Base-by-base conservation (phyloP, 2,329 filamentous ascomycete genomes). In the Claviceps sp. region DNA sequence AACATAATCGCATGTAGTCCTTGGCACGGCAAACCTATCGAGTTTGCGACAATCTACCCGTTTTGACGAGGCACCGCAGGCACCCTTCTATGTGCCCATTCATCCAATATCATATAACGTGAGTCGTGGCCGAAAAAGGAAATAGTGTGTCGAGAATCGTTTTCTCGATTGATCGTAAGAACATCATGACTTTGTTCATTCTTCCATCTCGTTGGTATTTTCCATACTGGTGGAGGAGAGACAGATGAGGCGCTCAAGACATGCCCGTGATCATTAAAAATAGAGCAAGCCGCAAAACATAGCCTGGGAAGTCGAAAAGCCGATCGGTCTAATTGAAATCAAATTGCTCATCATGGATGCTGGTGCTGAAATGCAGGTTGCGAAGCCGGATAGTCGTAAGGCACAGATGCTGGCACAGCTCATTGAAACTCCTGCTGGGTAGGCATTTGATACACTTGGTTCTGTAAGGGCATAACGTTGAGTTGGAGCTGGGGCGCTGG, bases 401-500 rank as follows among this genome's bases (percentile, higher is more conserved):
- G 18, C n/a, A 52, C 44, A 13, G 26, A n/a, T 37, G 11, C 37
- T 44, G 45, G 13, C 4, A 26, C 37, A 34, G 37, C 16, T 44
- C n/a, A 51, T 26, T 46, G 18, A 11, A 41, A 24, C 7, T 50
- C 49, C 14, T 46, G 51, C 14, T 50, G 51, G n/a, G 11, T 34
- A 6, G 49, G n/a, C 24, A 47, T 49, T 40, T 47, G 30, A 14
- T 45, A 48, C 42, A 52, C 44, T 13, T 54, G 47, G n/a, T 52
- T 48, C 16, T 50, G 50, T 13, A 46, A 47, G 43, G 47, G 42
- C 30, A 50, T 9, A 22, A 14, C 38, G 40, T 52, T 49, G 47
- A 52, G 48, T 46, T 55, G 53, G 30, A 48, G 48, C 42, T 55
- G 53, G 30, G 50, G 51, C 14, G 41, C 26, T 18, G 47, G 47